Base-by-base conservation (phyloP, 2,329 filamentous ascomycete genomes). In the Cytospora paraplurivora region DNA sequence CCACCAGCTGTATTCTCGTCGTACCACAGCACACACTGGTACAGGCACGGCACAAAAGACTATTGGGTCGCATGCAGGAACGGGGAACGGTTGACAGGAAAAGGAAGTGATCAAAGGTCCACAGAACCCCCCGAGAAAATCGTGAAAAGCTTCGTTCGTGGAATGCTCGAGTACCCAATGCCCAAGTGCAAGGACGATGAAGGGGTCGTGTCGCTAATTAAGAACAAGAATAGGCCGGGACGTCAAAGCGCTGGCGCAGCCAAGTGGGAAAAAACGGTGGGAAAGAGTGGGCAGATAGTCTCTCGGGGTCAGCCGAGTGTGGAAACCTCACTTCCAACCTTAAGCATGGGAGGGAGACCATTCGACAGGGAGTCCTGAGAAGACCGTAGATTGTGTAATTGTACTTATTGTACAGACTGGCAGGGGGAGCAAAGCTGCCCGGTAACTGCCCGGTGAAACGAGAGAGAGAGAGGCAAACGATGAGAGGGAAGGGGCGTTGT, bases 231-330 rank as follows among this genome's bases (percentile, higher is more conserved):
- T 19, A 49, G 32, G 19, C 13, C 35, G 50, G 54, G 59, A 55
- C 38, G 53, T 53, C 50, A 32, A 35, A 38, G 59, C 27, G 27
- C n/a, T 44, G 41, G 41, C 41, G 41, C 41, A n/a, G 41, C 41
- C 27, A 27, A 44, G 37, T 38, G 37, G 38, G 38, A 44, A 44
- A 44, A 44, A 44, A 44, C 38, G n/a, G 63, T 59, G 38, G 51
- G 34, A 41, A 19, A 38, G 37, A 35, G 56, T 63, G 61, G 64
- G 64, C 64, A 63, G 64, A 60, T 66, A 54, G 50, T 59, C 51
- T 52, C 64, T 63, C 64, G 64, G 61, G 59, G 49, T 63, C 60
- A 59, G 56, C 64, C 61, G 64, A 66, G 61, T 27, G 49, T 56
- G 52, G 58, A 64, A 52, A 38, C 57, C 49, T 51, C 57, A 33